Conservation (phyloP, 2,329 filamentous ascomycete genomes). For the Aspergillus proliferans region DNA sequence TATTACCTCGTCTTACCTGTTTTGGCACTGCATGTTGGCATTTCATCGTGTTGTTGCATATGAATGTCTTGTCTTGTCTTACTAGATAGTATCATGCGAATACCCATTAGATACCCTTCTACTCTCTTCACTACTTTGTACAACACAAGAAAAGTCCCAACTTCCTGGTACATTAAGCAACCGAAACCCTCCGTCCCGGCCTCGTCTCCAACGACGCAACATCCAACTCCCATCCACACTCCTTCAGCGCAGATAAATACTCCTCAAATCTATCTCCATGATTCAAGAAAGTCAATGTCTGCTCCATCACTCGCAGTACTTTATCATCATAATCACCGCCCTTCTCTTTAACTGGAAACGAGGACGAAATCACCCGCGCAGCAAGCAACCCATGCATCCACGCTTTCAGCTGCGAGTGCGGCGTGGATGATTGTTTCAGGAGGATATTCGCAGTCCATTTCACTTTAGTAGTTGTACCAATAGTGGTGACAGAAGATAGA, state of each 20-base stretch:
- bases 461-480: background rate
- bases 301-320: constrained; percentile 34
- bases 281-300: constrained; percentile 38
- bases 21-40: no score
- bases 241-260: constrained; percentile 37
- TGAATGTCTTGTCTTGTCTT: no score
- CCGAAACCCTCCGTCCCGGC: constrained; percentile 39
- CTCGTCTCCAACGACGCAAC: constrained; percentile 61
- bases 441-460: constrained; percentile 48
- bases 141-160: background rate
- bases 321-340: background rate
- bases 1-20: no score
- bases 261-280: constrained; percentile 39
- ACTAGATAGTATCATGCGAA: no score
- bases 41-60: no score
- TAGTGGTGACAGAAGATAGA: constrained; percentile 33
- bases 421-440: constrained; percentile 53
- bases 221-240: constrained; percentile 61
- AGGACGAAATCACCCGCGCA: constrained; percentile 23
- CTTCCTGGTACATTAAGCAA: background rate
- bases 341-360: background rate
- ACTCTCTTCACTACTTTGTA: background rate
- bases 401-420: constrained; percentile 51
- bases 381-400: constrained; percentile 57
- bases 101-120: background rate